Conservation (phyloP, 331 rosid species). For the Malus hybrid region DNA sequence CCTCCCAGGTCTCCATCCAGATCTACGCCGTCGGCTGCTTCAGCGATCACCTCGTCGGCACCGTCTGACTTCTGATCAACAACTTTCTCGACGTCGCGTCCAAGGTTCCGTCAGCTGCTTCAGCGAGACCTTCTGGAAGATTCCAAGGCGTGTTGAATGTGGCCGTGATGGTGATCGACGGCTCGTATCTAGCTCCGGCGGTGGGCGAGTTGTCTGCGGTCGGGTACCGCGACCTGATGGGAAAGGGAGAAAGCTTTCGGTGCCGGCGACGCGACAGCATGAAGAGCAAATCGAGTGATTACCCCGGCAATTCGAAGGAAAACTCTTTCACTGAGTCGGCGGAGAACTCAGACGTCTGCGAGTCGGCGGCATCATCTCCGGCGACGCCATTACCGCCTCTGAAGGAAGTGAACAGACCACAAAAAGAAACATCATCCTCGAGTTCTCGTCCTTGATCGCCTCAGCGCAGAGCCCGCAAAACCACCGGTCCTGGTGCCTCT, state of each 20-base stretch:
- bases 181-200: constrained; percentile 34
- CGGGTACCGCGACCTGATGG: constrained; percentile 69
- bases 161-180: constrained; percentile 41
- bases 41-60: constrained; percentile 59
- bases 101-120: constrained; percentile 51
- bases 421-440: no score
- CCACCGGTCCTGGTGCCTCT: no score
- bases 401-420: no score
- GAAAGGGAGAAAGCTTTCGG: constrained; percentile 38
- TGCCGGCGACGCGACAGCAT: constrained; percentile 13
- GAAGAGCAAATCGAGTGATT: constrained; percentile 13
- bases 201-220: constrained; percentile 43
- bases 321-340: constrained; percentile 28
- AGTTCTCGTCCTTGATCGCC: no score
- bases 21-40: constrained; percentile 64
- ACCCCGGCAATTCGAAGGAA: constrained; percentile 31
- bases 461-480: no score
- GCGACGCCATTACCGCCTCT: no score
- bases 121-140: constrained; percentile 79
- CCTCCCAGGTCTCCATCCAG: constrained; percentile 56
- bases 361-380: no score
- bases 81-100: no score
- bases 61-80: constrained; percentile 65
- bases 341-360: constrained; percentile 37
- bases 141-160: constrained; percentile 73